Conservation (phyloP, 2,329 filamentous ascomycete genomes). For the Trichoderma oligosporum region DNA sequence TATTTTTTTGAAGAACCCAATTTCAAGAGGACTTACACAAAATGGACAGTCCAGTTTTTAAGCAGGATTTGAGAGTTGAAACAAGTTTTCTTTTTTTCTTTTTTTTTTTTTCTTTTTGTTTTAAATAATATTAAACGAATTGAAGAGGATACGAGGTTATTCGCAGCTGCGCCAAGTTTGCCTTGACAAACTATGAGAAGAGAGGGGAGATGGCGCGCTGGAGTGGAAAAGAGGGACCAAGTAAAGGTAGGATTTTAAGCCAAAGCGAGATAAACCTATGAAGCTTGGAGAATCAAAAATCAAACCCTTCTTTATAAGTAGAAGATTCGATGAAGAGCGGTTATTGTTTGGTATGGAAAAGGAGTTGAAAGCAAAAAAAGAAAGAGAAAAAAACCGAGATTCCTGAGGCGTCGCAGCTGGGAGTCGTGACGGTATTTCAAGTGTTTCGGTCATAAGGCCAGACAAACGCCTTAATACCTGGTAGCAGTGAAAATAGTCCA, state of each 20-base stretch:
- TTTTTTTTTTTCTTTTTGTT: not conserved
- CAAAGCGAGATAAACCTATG: too few relatives aligned
- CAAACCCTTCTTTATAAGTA: not conserved
- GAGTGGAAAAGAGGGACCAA: not conserved
- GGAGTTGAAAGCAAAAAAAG: not conserved
- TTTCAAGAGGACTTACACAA: conserved; percentile 14
- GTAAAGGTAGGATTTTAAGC: too few relatives aligned
- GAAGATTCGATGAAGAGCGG: not conserved
- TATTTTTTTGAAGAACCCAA: not conserved
- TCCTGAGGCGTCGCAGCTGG: conserved; percentile 34
- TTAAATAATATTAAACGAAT: not conserved
- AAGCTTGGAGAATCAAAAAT: not conserved
- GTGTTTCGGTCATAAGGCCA: too few relatives aligned
- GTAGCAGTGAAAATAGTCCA: too few relatives aligned
- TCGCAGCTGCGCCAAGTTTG: conserved; percentile 20
- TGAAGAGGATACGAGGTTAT: not conserved
- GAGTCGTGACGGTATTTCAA: conserved; percentile 38
- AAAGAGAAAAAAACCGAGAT: conserved; percentile 24
- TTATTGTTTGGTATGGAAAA: too few relatives aligned
- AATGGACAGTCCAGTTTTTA: not conserved
- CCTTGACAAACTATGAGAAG: not conserved
- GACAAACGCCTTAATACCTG: too few relatives aligned
- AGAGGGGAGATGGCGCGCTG: conserved; percentile 15
- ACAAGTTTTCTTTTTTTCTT: conserved; percentile 5
- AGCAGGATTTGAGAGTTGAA: too few relatives aligned